Percentiles rank a stretch among this genome's conserved stretches.
These are phyloP conservation scores for Silene noctiflora DNA, from an alignment of 179 eudicot genomes.

Conservation along the genomic window DNA sequence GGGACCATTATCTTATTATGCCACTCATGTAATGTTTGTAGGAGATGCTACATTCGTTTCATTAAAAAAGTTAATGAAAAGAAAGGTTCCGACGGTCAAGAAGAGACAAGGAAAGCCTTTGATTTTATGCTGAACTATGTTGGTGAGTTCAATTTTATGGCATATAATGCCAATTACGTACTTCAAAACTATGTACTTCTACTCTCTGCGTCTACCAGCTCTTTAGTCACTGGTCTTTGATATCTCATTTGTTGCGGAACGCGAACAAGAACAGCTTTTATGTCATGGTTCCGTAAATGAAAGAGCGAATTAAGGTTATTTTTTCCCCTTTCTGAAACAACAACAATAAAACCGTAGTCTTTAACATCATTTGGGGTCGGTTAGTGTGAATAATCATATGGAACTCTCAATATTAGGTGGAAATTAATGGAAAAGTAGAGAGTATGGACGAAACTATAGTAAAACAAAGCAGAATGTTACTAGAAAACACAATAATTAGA, in stretches of 20 bases:
- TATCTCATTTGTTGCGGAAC: neutral
- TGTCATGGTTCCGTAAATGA: no score
- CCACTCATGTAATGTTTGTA: conserved; percentile 32
- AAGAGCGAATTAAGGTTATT: no score
- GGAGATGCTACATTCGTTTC: conserved; percentile 94
- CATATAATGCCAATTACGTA: neutral
- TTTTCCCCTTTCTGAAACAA: no score
- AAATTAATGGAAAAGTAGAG: no score
- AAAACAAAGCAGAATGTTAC: no score
- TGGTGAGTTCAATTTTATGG: conserved; percentile 45
- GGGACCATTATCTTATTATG: conserved; percentile 5
- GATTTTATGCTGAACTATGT: conserved; percentile 95
- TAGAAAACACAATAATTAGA: no score
- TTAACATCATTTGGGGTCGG: no score
- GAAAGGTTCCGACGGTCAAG: conserved; percentile 90
- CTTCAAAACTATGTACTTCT: neutral
- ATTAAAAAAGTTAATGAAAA: conserved; percentile 87
- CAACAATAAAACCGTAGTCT: no score
- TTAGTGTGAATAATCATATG: no score
- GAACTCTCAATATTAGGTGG: no score
- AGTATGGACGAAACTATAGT: no score
- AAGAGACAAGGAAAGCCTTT: conserved; percentile 96
- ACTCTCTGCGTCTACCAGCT: neutral
- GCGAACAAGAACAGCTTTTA: no score
- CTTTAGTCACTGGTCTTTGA: neutral